A percentile compares a stretch with the other conserved stretches of the same genome.
Conservation (phyloP, 179 eudicot species). For the Vitellaria paradoxa region DNA sequence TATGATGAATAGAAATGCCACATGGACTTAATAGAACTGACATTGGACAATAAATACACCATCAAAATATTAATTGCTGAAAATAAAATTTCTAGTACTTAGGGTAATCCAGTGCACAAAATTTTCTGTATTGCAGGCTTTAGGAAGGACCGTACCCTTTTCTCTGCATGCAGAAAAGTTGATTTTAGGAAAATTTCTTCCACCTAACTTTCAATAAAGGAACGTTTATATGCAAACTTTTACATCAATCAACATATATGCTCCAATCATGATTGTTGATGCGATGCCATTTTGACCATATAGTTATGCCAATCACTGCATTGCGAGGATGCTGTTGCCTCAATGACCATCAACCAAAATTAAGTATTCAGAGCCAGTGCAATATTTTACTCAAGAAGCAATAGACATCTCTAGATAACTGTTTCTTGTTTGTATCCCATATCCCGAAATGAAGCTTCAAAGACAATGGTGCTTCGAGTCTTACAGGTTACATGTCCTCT, state of each 20-base stretch:
- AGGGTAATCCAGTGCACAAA: no score
- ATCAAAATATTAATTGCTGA: not conserved
- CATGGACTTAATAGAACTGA: not conserved
- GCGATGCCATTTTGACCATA: not conserved
- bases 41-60: not conserved
- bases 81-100: not conserved
- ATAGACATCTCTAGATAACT: not conserved
- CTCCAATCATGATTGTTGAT: not conserved
- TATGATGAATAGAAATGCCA: not conserved
- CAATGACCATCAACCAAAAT: not conserved
- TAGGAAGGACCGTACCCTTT: no score
- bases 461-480: not conserved
- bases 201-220: no score
- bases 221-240: not conserved
- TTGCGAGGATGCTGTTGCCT: not conserved
- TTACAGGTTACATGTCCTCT: not conserved
- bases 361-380: not conserved
- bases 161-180: no score
- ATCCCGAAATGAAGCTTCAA: not conserved
- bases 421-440: not conserved
- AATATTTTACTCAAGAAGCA: not conserved
- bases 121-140: no score
- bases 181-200: no score
- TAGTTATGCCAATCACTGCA: not conserved
- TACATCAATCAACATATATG: not conserved